Conservation (phyloP, 2,329 filamentous ascomycete genomes). For the Metarhizium robertsii region DNA sequence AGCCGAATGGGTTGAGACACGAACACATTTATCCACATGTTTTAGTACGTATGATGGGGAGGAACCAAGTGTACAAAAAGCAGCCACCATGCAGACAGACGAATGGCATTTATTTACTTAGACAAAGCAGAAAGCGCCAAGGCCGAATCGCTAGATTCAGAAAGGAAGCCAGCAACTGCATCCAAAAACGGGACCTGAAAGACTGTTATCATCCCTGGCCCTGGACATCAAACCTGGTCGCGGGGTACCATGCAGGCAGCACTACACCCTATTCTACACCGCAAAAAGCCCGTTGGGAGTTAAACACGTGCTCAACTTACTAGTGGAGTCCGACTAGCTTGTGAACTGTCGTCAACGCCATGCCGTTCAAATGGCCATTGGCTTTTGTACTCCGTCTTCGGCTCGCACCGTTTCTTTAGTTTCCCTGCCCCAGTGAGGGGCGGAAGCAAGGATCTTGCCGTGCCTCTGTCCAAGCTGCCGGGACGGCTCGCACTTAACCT, state of each 20-base stretch:
- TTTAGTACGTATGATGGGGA: constrained; percentile 6
- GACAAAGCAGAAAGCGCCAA: constrained; percentile 11
- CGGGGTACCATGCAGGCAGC: background rate
- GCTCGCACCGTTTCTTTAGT: constrained; percentile 27
- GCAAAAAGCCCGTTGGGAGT: constrained; percentile 21
- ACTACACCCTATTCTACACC: constrained; percentile 9
- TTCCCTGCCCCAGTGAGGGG: constrained; percentile 11
- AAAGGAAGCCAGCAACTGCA: background rate
- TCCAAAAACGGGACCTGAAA: background rate
- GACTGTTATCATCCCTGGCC: background rate
- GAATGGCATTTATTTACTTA: constrained; percentile 15
- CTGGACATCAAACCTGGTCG: background rate
- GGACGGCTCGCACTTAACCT: constrained; percentile 4
- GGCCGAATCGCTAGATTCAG: background rate
- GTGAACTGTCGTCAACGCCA: background rate
- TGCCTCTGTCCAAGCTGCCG: constrained; percentile 10
- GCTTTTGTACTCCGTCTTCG: constrained; percentile 18
- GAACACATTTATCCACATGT: constrained; percentile 1
- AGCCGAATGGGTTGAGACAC: too few species aligned
- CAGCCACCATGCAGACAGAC: constrained; percentile 16
- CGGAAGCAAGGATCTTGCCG: constrained; percentile 15
- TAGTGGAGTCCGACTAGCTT: constrained; percentile 10
- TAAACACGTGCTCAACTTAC: constrained; percentile 23
- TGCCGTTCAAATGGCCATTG: constrained; percentile 1
- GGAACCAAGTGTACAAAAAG: constrained; percentile 9